A percentile compares a stretch with the other conserved stretches of the same genome.
These are phyloP conservation scores for Plasmodium chabaudi DNA, from an alignment of 169 alveolate genomes.

Conservation along the genomic window DNA sequence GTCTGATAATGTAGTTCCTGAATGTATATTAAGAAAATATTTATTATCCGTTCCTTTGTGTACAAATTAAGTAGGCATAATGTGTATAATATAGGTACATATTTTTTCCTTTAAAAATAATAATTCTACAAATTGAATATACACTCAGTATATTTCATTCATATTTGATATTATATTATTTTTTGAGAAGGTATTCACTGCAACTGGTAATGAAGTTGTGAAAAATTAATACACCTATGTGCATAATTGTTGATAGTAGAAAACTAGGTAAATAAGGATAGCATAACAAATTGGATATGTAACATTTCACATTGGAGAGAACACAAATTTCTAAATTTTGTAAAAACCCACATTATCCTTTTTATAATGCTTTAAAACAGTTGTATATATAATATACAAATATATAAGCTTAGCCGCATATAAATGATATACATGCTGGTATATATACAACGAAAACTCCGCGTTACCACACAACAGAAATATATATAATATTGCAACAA, in stretches of 20 bases:
- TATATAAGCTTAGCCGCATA: not conserved
- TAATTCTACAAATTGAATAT: constrained; percentile 44
- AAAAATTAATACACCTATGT: constrained; percentile 54
- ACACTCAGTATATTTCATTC: constrained; percentile 1
- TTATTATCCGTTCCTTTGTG: not conserved
- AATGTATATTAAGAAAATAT: no score
- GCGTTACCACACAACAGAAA: not conserved
- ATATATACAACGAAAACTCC: not conserved
- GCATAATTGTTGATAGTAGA: constrained; percentile 36
- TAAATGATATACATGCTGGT: constrained; percentile 1
- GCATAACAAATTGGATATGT: not conserved
- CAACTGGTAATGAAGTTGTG: constrained; percentile 2
- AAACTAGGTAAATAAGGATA: constrained; percentile 3
- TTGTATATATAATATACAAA: constrained; percentile 13
- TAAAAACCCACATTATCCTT: constrained; percentile 11
- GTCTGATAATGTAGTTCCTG: no score
- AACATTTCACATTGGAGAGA: constrained; percentile 29
- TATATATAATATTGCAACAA: constrained; percentile 2
- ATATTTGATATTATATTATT: not conserved
- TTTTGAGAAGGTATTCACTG: not conserved
- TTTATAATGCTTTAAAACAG: not conserved
- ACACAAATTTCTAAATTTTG: constrained; percentile 31
- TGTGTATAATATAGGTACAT: no score
- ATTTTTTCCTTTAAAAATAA: constrained; percentile 15
- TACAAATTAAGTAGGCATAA: no score